These are phyloP conservation scores for Cystofilobasidium capitatum DNA, from an alignment of 768 basidiomycete species.

Conservation along the genomic window DNA sequence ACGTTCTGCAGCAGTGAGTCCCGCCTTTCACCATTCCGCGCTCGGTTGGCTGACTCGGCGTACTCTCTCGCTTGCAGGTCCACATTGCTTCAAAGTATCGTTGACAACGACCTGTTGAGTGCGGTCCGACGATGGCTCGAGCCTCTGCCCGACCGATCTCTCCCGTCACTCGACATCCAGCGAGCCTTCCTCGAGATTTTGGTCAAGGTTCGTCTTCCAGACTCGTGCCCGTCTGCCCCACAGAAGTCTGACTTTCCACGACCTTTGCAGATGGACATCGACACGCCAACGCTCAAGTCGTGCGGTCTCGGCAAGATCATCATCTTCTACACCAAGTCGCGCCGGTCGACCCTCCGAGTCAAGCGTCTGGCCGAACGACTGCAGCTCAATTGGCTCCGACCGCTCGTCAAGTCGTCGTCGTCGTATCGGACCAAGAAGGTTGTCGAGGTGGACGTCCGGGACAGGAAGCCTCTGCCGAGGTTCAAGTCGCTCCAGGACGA, in stretches of 20 bases:
- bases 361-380: slow-evolving; percentile 72
- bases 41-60: neutral
- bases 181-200: slow-evolving; percentile 76
- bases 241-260: neutral
- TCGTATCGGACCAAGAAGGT: slow-evolving; percentile 46
- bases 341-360: slow-evolving; percentile 73
- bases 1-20: slow-evolving; percentile 79
- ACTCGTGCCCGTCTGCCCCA: neutral
- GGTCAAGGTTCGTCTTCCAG: slow-evolving; percentile 43
- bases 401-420: slow-evolving; percentile 80
- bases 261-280: slow-evolving; percentile 66
- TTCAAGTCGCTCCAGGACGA: slow-evolving; percentile 58
- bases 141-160: slow-evolving; percentile 79
- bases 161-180: slow-evolving; percentile 93
- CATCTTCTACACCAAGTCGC: slow-evolving; percentile 92
- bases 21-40: neutral
- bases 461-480: slow-evolving; percentile 45
- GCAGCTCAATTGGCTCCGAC: slow-evolving; percentile 75
- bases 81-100: slow-evolving; percentile 78
- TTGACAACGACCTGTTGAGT: slow-evolving; percentile 87
- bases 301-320: slow-evolving; percentile 79
- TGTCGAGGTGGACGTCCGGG: slow-evolving; percentile 61
- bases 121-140: slow-evolving; percentile 87
- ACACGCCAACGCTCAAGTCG: slow-evolving; percentile 79
- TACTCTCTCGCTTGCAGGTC: slow-evolving; percentile 45